Evolutionary conservation across 1,139 yeast species (phyloP), one percentile per base, ranked within the genome.

Genomic region (Blastobotrys serpentis): DNA sequence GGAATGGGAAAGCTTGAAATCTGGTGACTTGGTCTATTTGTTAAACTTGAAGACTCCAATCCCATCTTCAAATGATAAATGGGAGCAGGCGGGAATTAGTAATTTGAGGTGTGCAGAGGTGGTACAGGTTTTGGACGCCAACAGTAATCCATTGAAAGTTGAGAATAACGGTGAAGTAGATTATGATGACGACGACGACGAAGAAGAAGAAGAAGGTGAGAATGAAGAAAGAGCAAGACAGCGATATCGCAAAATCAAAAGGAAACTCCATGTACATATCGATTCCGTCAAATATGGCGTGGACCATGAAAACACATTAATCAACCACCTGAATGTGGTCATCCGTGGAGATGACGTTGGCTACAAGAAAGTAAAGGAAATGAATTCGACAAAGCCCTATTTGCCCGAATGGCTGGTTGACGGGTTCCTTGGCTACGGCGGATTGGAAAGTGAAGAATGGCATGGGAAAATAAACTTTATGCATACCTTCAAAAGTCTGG

Each of bases 371-470:
- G 32, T 29, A 4, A 29, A 29, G 32, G 13, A 11, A 11, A 29
- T 29, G 32, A 29, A 29, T 11, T 7, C 13, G 32, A 4, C 13
- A 4, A 7, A 6, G 4, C 32, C 32, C 4, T 14, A 29, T 19
- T 33, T 71, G 2, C 76, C 76, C 0, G 59, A 59, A 1, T 74
- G 75, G 75, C 48, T 73, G 0, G 45, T 57, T 19, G 73, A 71
- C 34, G 54, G 59, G 10, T 59, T 71, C 26, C 43, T 73, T 42
- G 75, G 75, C 1, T 65, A 63, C 55, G 74, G 71, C 5, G 42
- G 57, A 4, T 66, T 59, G 0, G 13, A 48, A 47, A n/a, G 46
- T n/a, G 32, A 22, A 11, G n/a, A n/a, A n/a, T n/a, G n/a, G n/a
- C n/a, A n/a, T n/a, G n/a, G n/a, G 10, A 37, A 47, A 32, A 33